Conservation (phyloP, 257 asterid genomes). For the Solanum peruvianum region DNA sequence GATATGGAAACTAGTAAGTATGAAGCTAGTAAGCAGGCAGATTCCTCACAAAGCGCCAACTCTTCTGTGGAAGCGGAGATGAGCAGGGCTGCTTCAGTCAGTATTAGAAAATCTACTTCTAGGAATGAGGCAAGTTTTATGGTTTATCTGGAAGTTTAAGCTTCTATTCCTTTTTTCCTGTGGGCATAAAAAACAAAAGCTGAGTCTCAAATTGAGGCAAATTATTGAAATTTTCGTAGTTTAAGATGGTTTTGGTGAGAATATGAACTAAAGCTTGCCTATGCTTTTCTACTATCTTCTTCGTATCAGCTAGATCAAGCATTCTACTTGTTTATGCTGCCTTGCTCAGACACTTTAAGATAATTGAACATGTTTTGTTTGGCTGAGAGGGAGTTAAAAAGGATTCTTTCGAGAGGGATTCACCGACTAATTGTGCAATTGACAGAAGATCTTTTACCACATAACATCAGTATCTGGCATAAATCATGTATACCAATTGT, state of each 20-base stretch:
- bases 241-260: background rate
- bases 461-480: background rate
- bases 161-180: background rate
- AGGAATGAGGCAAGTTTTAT: constrained; percentile 48
- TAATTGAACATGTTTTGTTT: background rate
- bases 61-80: constrained; percentile 10
- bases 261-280: background rate
- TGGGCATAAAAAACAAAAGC: background rate
- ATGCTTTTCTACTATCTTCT: background rate
- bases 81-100: constrained; percentile 10
- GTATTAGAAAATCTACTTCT: constrained; percentile 41
- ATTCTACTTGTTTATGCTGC: background rate
- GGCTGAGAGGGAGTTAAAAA: background rate
- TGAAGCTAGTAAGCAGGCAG: constrained; percentile 9
- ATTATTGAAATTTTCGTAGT: background rate
- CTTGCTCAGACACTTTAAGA: background rate
- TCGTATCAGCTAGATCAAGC: background rate
- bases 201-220: background rate
- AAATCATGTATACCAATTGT: background rate
- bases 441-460: background rate
- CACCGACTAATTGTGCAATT: background rate
- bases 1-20: constrained; percentile 8
- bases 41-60: constrained; percentile 16
- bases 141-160: background rate
- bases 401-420: background rate